Evolutionary conservation across 164 flowering plant genomes (phyloP).

Genomic region (Cinnamomum micranthum): DNA sequence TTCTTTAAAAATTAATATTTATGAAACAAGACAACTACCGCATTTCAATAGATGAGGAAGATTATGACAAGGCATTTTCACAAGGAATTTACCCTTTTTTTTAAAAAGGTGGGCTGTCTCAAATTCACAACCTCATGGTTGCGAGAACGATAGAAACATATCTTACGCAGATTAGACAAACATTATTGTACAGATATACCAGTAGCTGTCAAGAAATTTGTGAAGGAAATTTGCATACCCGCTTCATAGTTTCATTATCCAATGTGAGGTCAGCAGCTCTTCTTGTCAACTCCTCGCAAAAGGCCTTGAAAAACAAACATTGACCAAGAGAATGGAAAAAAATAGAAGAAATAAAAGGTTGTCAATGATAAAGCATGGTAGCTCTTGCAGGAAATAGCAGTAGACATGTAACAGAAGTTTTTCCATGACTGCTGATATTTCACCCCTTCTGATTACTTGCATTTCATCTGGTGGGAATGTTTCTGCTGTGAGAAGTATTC

Average conservation of each 20-base stretch:
- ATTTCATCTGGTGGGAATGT: no score
- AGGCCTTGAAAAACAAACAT: conserved; percentile 40
- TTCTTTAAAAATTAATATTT: background rate
- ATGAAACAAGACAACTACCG: background rate
- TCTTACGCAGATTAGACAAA: conserved; percentile 2
- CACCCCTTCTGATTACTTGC: no score
- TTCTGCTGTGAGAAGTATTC: no score
- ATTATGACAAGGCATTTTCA: background rate
- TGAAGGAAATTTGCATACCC: conserved; percentile 37
- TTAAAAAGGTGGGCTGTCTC: no score
- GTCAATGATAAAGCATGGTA: background rate
- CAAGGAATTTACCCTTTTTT: background rate
- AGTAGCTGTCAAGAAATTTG: conserved; percentile 15
- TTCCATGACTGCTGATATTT: no score
- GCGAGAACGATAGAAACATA: no score
- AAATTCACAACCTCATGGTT: no score
- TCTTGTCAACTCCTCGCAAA: conserved; percentile 61
- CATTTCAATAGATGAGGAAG: background rate
- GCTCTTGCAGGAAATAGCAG: no score
- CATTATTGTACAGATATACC: background rate
- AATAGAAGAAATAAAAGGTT: no score
- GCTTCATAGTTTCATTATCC: conserved; percentile 66
- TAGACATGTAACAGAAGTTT: no score
- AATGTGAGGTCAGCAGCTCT: conserved; percentile 59
- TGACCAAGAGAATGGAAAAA: background rate